Base-by-base conservation (phyloP, 805 yeast genomes). In the Candida lessepsii region DNA sequence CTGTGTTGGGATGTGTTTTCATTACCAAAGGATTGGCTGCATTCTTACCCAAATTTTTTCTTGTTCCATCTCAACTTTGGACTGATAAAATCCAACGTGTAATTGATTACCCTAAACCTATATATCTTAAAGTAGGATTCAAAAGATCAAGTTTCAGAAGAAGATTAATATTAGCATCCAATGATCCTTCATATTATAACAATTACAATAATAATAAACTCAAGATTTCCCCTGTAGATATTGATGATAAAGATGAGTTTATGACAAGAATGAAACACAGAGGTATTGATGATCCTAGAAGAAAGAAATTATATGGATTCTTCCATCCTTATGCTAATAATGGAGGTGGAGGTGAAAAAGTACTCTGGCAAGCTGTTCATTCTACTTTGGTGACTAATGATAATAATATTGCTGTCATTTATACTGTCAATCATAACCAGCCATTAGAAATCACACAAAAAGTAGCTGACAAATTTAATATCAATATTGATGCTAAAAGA, bases 321-420 rank as follows among this genome's bases (percentile, higher is more conserved):
- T 89, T 93, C 67, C 99, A 93, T 63, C 99, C 99, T 0, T 86
- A 83, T 52, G 89, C 96, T 48, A 86, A 86, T 57, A 95, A 96
- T 28, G 96, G 95, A 33, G 99, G 99, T 14, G 99, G 99, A 21
- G 99, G 99, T 17, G 99, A 93, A 58, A 78, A 91, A 41, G 99
- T 93, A 0, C 67, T 93, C 29, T 93, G 99, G 99, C 89, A 86
- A 40, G 96, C 96, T 0, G 86, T 91, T 5, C 74, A 77, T 49
- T 73, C 82, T 23, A 85, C 96, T 0, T 65, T 90, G 44, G 48
- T 59, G 8, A 61, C 67, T 16, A 69, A 73, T 45, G 62, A 64
- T 5, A 53, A 61, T 20, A 78, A 80, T 50, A 63, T 86, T 6
- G 85, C 75, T 2, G 81, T 78, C 1, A 68, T 93, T 7, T 93